Evolutionary conservation across 805 yeast species (phyloP), one percentile per base, ranked within the genome.

Genomic region (Pichia thaimueangensis): DNA sequence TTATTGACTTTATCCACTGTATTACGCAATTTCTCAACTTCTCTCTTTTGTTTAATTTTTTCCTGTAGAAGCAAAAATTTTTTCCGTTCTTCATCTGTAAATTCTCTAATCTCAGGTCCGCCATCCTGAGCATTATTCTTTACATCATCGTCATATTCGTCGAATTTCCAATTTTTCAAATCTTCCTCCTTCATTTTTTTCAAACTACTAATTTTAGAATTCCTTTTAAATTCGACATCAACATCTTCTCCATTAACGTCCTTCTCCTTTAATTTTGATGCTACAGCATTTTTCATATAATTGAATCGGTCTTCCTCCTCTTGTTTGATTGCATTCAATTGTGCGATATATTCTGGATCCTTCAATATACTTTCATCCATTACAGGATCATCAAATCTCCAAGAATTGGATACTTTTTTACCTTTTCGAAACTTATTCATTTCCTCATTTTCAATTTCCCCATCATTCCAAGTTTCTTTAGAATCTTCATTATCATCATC

Each of bases 351-450:
- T 32, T 49, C 56, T 3, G 56, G 55, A 30, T 54, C 58, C 30
- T 50, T 50, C 2, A 50, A 43, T 5, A 54, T 28, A 1, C 47
- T 47, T 6, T 43, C 36, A 17, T 46, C 49, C 8, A 28, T 38
- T 36, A 30, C 28, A n/a, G 49, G 49, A 41, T 52, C 59, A 22
- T 50, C 45, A 37, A 55, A 60, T 33, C 65, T 48, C 67, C 67
- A 62, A 0, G 49, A 35, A 39, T 62, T 62, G 7, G 52, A 38
- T 19, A 25, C 20, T 25, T 35, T 25, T 30, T 45, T 38, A 39
- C 29, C 5, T 39, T 30, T 29, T 36, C 30, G 23, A 38, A 47
- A 17, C 39, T 31, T 16, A 28, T 29, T 16, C 21, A 45, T 49
- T 25, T 44, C 49, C 23, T 19, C 31, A 25, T 12, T 20, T 2